These are phyloP conservation scores for Picea sitchensis DNA, from an alignment of 75 land plant species.

Conservation along the genomic window DNA sequence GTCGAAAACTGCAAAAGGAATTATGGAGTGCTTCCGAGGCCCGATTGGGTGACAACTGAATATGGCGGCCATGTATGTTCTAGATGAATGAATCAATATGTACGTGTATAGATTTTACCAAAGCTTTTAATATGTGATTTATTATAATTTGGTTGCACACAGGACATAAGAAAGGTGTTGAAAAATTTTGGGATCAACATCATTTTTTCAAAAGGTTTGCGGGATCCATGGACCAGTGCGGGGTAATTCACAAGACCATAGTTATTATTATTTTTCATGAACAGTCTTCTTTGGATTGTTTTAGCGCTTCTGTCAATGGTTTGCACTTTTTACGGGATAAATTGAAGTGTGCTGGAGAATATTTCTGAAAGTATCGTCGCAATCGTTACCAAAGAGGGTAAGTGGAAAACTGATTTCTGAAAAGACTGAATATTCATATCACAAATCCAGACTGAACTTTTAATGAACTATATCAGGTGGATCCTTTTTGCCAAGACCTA, in stretches of 20 bases:
- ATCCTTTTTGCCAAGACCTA: no score
- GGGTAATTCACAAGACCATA: constrained; percentile 42
- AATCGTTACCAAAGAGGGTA: constrained; percentile 75
- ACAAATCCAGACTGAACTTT: no score
- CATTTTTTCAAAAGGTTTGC: constrained; percentile 88
- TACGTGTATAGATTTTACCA: background rate
- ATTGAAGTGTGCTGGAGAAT: constrained; percentile 73
- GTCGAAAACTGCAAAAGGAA: constrained; percentile 9
- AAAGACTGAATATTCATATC: no score
- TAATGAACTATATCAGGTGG: no score
- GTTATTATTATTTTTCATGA: background rate
- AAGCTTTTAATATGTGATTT: background rate
- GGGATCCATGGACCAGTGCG: constrained; percentile 99
- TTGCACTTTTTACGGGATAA: background rate
- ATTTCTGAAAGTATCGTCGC: constrained; percentile 78
- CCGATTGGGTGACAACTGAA: background rate
- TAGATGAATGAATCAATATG: background rate
- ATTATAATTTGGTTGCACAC: background rate
- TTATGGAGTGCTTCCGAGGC: background rate
- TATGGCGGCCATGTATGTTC: background rate
- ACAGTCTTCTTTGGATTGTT: background rate
- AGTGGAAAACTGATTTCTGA: background rate
- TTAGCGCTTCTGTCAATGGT: background rate
- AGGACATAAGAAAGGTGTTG: constrained; percentile 50
- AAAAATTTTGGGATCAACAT: constrained; percentile 86